Conservation (phyloP, 1,284 basidiomycete genomes). For the Cryptococcus sp. region DNA sequence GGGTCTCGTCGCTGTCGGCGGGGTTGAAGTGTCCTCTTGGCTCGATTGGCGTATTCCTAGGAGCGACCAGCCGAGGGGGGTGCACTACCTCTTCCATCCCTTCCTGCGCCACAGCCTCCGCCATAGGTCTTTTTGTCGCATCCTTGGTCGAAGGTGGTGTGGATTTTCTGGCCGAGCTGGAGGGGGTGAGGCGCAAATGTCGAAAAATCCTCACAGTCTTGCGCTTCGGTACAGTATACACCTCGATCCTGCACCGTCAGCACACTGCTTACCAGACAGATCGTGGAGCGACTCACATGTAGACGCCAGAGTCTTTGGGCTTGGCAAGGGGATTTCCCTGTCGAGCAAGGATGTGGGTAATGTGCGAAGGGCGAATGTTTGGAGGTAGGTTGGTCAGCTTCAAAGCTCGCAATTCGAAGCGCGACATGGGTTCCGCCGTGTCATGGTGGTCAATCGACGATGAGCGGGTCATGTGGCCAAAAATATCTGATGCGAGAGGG, state of each 20-base stretch:
- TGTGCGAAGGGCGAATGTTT: slow-evolving; percentile 1
- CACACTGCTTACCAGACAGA: neutral
- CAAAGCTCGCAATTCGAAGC: neutral
- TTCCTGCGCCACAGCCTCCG: too few relatives aligned
- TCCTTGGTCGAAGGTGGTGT: too few relatives aligned
- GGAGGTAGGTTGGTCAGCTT: neutral
- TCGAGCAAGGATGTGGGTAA: neutral
- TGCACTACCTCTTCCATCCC: too few relatives aligned
- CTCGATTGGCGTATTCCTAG: neutral
- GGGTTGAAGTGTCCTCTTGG: neutral
- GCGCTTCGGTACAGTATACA: slow-evolving; percentile 1
- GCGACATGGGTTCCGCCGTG: neutral
- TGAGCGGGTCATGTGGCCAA: too few relatives aligned
- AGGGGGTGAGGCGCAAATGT: neutral
- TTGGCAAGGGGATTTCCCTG: neutral
- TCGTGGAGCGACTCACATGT: slow-evolving; percentile 1
- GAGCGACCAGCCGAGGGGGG: too few relatives aligned
- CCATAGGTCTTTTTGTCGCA: too few relatives aligned
- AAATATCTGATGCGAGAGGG: too few relatives aligned
- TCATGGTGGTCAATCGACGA: neutral
- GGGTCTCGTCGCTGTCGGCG: neutral
- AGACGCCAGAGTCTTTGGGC: neutral
- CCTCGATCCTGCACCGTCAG: slow-evolving; percentile 2
- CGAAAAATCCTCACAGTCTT: neutral
- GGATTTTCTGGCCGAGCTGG: too few relatives aligned